Percentiles rank a stretch among this genome's conserved stretches.
Evolutionary conservation across 108 stramenopile species (phyloP).

Genomic region (Pseudonitzschia delicatissima): DNA sequence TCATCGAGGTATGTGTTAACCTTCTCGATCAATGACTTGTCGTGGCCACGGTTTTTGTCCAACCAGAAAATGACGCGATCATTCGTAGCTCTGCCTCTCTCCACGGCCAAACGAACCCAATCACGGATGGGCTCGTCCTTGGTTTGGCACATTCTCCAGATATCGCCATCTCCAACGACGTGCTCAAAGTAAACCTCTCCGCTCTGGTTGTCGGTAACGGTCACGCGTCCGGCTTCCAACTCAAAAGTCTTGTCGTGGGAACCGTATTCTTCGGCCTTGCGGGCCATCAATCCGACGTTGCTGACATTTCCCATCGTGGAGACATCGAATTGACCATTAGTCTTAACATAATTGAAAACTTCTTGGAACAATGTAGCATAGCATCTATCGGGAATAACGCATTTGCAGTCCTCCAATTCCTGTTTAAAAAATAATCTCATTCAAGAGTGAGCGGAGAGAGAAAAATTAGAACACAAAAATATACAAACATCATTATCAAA

Average conservation of each 20-base stretch:
- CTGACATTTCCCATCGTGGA: constrained; percentile 58
- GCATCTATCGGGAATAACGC: constrained; percentile 87
- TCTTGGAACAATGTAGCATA: constrained; percentile 93
- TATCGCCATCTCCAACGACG: constrained; percentile 79
- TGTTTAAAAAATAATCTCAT: neutral
- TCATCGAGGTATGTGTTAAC: constrained; percentile 85
- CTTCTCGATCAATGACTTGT: constrained; percentile 77
- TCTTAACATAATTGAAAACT: constrained; percentile 82
- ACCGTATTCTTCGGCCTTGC: constrained; percentile 93
- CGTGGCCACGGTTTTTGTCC: constrained; percentile 88
- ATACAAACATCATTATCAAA: too few species aligned
- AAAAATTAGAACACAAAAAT: neutral
- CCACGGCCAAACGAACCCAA: constrained; percentile 89
- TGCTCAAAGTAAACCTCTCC: constrained; percentile 78
- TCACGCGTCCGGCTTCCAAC: constrained; percentile 66
- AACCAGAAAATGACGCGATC: constrained; percentile 88
- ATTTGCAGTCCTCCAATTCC: constrained; percentile 91
- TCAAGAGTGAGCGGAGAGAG: neutral
- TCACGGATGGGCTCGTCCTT: constrained; percentile 90
- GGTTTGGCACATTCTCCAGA: constrained; percentile 94
- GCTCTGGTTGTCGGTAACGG: constrained; percentile 74
- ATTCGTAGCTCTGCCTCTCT: constrained; percentile 78
- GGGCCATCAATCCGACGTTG: constrained; percentile 93
- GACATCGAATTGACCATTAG: constrained; percentile 81
- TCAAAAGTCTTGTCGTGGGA: constrained; percentile 94